Evolutionary conservation across 2,329 filamentous ascomycete genomes (phyloP).

Genomic region (Fusarium austroafricanum): DNA sequence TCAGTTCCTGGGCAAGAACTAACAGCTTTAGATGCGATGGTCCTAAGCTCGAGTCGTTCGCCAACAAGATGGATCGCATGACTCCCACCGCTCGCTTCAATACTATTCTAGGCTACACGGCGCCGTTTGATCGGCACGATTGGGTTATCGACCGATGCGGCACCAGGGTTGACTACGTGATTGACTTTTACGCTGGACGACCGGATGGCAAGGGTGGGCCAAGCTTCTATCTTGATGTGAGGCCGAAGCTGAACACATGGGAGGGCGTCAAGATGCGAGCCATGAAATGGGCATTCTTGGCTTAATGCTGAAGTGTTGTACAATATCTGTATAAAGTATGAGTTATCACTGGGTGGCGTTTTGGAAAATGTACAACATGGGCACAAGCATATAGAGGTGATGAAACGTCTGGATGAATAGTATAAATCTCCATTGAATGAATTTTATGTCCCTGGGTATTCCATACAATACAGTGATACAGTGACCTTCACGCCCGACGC

Average conservation of each 20-base stretch:
- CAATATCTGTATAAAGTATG: slow-evolving; percentile 39
- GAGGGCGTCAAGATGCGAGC: slow-evolving; percentile 76
- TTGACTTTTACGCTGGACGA: slow-evolving; percentile 93
- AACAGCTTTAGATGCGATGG: slow-evolving; percentile 67
- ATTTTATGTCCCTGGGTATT: slow-evolving; percentile 8
- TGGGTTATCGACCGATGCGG: slow-evolving; percentile 97
- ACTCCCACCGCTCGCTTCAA: slow-evolving; percentile 88
- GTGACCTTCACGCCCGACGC: neutral
- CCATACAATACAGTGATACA: neutral
- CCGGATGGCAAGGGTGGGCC: slow-evolving; percentile 54
- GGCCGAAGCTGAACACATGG: slow-evolving; percentile 75
- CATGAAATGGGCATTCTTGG: slow-evolving; percentile 62
- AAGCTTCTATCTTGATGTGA: slow-evolving; percentile 75
- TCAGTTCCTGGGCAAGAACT: neutral
- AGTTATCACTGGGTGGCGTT: slow-evolving; percentile 39
- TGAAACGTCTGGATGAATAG: slow-evolving; percentile 8
- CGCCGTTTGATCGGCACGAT: slow-evolving; percentile 95
- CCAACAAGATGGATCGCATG: slow-evolving; percentile 75
- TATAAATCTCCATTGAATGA: slow-evolving; percentile 41
- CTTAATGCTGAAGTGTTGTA: slow-evolving; percentile 47
- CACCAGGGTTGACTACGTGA: slow-evolving; percentile 89
- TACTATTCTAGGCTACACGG: slow-evolving; percentile 85
- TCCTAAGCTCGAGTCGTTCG: slow-evolving; percentile 85
- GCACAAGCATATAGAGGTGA: slow-evolving; percentile 4
- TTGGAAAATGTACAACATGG: slow-evolving; percentile 41